phyloP scores from a whole-genome alignment of 345 rosid genomes.

The Citrus sp. region DNA sequence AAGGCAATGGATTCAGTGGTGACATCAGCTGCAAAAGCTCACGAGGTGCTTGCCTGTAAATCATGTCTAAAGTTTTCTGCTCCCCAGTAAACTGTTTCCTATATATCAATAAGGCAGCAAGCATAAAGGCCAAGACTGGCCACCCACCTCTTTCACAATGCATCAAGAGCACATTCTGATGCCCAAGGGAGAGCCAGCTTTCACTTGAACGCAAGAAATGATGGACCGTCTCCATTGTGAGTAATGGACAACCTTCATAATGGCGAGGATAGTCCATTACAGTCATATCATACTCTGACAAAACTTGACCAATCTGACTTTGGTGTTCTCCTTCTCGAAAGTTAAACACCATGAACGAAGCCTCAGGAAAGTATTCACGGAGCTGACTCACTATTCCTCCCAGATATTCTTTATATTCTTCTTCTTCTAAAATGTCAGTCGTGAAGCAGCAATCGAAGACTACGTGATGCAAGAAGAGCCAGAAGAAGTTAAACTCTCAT shows the following conservation, averaged over 20 bases:
- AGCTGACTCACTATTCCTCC: conserved; percentile 57
- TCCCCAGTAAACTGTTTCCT: conserved; percentile 60
- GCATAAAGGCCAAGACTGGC: conserved; percentile 83
- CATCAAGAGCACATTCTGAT: conserved; percentile 60
- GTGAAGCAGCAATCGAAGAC: conserved; percentile 73
- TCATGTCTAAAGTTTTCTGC: conserved; percentile 71
- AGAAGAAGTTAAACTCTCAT: neutral
- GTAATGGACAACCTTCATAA: conserved; percentile 73
- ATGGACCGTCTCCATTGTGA: conserved; percentile 61
- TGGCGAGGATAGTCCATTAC: conserved; percentile 81
- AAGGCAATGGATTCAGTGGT: conserved; percentile 67
- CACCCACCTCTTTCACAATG: conserved; percentile 74
- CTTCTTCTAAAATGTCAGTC: conserved; percentile 46
- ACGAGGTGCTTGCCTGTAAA: conserved; percentile 67
- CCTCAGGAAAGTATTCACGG: conserved; percentile 48
- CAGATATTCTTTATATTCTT: conserved; percentile 48
- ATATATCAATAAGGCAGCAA: conserved; percentile 63
- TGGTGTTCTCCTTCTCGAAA: conserved; percentile 55
- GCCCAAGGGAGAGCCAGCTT: conserved; percentile 63
- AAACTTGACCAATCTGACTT: conserved; percentile 47
- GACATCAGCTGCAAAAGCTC: conserved; percentile 63
- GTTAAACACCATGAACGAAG: conserved; percentile 77
- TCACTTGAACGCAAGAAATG: conserved; percentile 71
- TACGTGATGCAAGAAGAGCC: conserved; percentile 15
- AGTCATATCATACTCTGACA: conserved; percentile 69